A percentile compares a stretch with the other conserved stretches of the same genome.
Conservation (phyloP, 208 protist species). For the Jaenimonas drosophilae region DNA sequence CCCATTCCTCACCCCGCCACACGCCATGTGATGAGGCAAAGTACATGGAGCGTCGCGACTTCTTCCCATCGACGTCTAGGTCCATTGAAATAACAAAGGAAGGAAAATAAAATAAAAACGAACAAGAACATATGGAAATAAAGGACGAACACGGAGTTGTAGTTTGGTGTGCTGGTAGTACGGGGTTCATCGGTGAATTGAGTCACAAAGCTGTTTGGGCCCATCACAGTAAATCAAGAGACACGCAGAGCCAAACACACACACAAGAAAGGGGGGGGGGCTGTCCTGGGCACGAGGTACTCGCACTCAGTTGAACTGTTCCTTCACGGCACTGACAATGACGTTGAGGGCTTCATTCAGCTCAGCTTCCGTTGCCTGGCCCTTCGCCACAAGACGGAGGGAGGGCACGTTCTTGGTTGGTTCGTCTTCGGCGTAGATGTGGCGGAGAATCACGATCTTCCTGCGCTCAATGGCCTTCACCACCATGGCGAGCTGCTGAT, state of each 20-base stretch:
- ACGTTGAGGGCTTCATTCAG: slow-evolving; percentile 20
- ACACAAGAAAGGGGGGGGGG: too few relatives aligned
- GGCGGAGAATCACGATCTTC: slow-evolving; percentile 52
- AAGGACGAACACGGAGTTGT: not conserved
- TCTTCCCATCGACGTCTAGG: too few relatives aligned
- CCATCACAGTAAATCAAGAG: too few relatives aligned
- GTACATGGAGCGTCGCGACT: too few relatives aligned
- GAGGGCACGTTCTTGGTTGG: slow-evolving; percentile 31
- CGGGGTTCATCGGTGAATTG: not conserved
- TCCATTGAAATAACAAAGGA: not conserved
- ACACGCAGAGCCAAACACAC: too few relatives aligned
- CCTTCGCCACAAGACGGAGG: slow-evolving; percentile 64
- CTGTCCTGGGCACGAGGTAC: slow-evolving; percentile 12
- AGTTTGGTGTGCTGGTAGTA: not conserved
- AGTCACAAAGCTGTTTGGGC: too few relatives aligned
- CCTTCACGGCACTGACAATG: slow-evolving; percentile 44
- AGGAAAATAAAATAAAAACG: not conserved
- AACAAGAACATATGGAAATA: slow-evolving; percentile 1
- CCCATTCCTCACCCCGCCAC: too few relatives aligned
- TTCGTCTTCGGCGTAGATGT: slow-evolving; percentile 61
- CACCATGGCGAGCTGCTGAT: slow-evolving; percentile 45
- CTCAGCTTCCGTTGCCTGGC: slow-evolving; percentile 36
- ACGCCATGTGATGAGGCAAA: too few relatives aligned
- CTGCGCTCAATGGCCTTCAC: slow-evolving; percentile 36
- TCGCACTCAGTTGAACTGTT: slow-evolving; percentile 35